A percentile compares a stretch with the other conserved stretches of the same genome.
Conservation (phyloP, 2,329 filamentous ascomycete genomes). For the Sordariomycetes sp. region DNA sequence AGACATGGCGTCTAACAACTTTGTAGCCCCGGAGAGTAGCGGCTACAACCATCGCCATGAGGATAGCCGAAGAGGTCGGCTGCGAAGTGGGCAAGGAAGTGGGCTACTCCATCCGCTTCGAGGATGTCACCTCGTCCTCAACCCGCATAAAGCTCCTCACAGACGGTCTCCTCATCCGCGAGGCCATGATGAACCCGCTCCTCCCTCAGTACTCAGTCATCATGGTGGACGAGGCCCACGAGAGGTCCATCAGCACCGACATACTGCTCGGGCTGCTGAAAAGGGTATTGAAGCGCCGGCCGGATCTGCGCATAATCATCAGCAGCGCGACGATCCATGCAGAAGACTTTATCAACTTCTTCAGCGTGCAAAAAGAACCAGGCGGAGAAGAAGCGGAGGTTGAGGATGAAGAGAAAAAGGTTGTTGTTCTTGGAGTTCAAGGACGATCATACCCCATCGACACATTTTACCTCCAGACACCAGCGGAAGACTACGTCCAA, state of each 20-base stretch:
- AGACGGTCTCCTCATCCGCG: constrained; percentile 79
- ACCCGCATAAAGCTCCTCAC: constrained; percentile 94
- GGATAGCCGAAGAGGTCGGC: constrained; percentile 80
- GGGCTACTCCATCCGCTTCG: constrained; percentile 85
- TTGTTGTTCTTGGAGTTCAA: constrained; percentile 43
- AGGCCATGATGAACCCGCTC: constrained; percentile 85
- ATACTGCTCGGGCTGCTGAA: constrained; percentile 81
- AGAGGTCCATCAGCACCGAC: constrained; percentile 85
- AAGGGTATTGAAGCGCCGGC: constrained; percentile 70
- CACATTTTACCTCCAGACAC: constrained; percentile 63
- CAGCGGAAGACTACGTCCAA: constrained; percentile 78
- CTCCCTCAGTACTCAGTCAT: constrained; percentile 86
- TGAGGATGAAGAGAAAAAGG: constrained; percentile 16
- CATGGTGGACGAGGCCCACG: constrained; percentile 96
- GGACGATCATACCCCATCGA: constrained; percentile 85
- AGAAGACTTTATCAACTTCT: constrained; percentile 73
- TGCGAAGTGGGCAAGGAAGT: constrained; percentile 82
- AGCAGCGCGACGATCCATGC: constrained; percentile 91
- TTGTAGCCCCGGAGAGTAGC: constrained; percentile 73
- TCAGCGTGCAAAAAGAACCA: constrained; percentile 20
- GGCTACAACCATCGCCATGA: constrained; percentile 74
- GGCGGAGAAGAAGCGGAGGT: background rate
- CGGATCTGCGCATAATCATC: constrained; percentile 76
- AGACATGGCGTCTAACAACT: constrained; percentile 7
- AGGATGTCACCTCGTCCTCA: constrained; percentile 74